These are phyloP conservation scores for Linum tenue DNA, from an alignment of 345 rosid genomes.

Conservation along the genomic window DNA sequence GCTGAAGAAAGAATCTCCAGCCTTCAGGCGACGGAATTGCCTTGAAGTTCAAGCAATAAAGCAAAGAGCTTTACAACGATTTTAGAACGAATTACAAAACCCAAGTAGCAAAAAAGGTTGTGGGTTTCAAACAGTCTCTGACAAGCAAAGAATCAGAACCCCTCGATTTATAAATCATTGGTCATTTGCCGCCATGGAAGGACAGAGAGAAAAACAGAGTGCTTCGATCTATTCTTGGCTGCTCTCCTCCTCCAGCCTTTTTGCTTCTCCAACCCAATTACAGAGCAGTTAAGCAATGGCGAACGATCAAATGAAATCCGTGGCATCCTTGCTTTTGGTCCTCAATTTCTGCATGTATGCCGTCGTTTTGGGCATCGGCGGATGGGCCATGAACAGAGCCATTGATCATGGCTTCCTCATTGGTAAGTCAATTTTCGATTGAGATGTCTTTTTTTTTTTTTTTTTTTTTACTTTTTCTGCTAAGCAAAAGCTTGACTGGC, in stretches of 20 bases:
- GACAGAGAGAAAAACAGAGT: constrained; percentile 9
- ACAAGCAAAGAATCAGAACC: constrained; percentile 71
- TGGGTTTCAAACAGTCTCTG: constrained; percentile 36
- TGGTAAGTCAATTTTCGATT: constrained; percentile 27
- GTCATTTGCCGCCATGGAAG: constrained; percentile 6
- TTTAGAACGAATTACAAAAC: constrained; percentile 43
- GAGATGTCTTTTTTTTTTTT: background rate
- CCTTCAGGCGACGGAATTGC: constrained; percentile 19
- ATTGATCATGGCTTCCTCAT: constrained; percentile 68
- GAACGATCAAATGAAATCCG: constrained; percentile 36
- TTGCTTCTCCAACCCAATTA: background rate
- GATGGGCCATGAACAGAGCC: constrained; percentile 79
- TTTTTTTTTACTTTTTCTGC: background rate
- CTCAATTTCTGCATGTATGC: constrained; percentile 73
- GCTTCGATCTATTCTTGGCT: background rate
- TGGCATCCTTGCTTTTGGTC: constrained; percentile 50
- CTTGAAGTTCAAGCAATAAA: constrained; percentile 44
- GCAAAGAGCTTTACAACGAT: constrained; percentile 3
- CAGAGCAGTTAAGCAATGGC: constrained; percentile 30
- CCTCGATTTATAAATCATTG: constrained; percentile 12
- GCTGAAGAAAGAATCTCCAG: constrained; percentile 29
- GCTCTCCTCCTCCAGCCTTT: background rate
- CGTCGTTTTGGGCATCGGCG: constrained; percentile 62
- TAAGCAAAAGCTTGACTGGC: background rate
- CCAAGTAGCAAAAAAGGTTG: background rate